phyloP scores from a whole-genome alignment of 768 basidiomycete species.

The Tylopilus balloui region DNA sequence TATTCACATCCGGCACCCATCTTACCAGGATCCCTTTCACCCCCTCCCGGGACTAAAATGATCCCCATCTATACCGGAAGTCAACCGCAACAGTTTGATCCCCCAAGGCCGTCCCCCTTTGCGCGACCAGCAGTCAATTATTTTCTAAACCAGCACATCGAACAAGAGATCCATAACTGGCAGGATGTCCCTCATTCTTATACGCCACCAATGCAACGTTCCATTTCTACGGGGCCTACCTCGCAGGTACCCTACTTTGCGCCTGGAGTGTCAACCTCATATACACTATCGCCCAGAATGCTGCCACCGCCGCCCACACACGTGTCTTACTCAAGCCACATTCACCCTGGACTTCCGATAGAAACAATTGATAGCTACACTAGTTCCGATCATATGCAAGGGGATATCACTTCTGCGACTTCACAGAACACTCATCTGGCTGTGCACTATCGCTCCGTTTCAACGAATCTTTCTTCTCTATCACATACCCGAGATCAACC shows the following conservation, averaged over 20 bases:
- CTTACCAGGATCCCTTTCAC: constrained; percentile 21
- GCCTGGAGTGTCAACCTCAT: constrained; percentile 35
- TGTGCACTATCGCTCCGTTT: constrained; percentile 57
- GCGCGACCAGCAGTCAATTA: constrained; percentile 1
- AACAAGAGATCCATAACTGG: constrained; percentile 16
- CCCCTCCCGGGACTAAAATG: constrained; percentile 18
- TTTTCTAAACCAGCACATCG: constrained; percentile 6
- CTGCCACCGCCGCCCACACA: constrained; percentile 30
- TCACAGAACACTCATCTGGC: constrained; percentile 54
- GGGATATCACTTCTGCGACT: constrained; percentile 53
- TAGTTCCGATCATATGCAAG: constrained; percentile 56
- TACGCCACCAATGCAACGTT: constrained; percentile 40
- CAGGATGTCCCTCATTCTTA: constrained; percentile 26
- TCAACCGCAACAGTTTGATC: constrained; percentile 7
- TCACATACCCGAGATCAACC: constrained; percentile 8
- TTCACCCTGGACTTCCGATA: constrained; percentile 12
- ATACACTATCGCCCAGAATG: constrained; percentile 18
- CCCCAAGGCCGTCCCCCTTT: constrained; percentile 8
- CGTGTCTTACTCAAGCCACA: constrained; percentile 17
- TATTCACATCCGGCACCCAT: constrained; percentile 18
- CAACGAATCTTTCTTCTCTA: constrained; percentile 46
- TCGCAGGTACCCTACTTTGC: constrained; percentile 30
- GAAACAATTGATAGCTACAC: constrained; percentile 17
- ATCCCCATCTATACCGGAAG: constrained; percentile 10
- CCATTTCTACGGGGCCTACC: constrained; percentile 47